A percentile compares a stretch with the other conserved stretches of the same genome.
Conservation (phyloP, 2,329 filamentous ascomycete species). For the Verticillium alfalfae region DNA sequence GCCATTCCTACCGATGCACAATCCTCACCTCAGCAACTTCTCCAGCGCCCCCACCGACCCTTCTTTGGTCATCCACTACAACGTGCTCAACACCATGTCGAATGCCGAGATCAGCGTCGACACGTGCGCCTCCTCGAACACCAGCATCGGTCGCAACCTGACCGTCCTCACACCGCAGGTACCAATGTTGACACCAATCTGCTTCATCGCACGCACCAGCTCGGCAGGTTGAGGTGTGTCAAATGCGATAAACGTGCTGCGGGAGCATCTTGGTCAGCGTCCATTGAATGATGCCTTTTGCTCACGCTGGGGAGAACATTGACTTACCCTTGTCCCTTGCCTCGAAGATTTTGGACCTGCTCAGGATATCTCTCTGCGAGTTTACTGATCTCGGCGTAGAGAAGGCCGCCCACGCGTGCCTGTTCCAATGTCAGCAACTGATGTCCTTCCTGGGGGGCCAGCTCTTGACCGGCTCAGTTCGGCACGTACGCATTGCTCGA, state of each 20-base stretch:
- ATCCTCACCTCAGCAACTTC: neutral
- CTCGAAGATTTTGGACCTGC: constrained; percentile 68
- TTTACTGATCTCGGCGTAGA: constrained; percentile 59
- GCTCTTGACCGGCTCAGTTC: constrained; percentile 2
- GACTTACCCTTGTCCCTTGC: constrained; percentile 58
- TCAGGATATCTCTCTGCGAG: constrained; percentile 61
- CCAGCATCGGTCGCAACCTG: constrained; percentile 71
- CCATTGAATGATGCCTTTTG: neutral
- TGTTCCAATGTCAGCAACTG: constrained; percentile 16
- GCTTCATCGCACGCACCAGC: constrained; percentile 66
- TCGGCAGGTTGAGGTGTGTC: constrained; percentile 66
- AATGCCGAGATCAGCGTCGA: neutral
- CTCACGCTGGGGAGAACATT: neutral
- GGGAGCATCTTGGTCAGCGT: constrained; percentile 6
- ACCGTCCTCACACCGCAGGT: constrained; percentile 67
- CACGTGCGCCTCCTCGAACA: constrained; percentile 68
- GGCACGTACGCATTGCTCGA: constrained; percentile 46
- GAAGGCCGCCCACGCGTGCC: constrained; percentile 58
- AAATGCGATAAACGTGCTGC: constrained; percentile 71
- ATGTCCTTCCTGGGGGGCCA: neutral
- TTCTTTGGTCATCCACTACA: neutral
- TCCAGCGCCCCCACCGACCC: neutral
- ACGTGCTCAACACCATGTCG: neutral
- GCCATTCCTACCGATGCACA: neutral
- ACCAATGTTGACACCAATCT: constrained; percentile 69